Conservation (phyloP, 345 rosid species). For the Boechera divaricarpa region DNA sequence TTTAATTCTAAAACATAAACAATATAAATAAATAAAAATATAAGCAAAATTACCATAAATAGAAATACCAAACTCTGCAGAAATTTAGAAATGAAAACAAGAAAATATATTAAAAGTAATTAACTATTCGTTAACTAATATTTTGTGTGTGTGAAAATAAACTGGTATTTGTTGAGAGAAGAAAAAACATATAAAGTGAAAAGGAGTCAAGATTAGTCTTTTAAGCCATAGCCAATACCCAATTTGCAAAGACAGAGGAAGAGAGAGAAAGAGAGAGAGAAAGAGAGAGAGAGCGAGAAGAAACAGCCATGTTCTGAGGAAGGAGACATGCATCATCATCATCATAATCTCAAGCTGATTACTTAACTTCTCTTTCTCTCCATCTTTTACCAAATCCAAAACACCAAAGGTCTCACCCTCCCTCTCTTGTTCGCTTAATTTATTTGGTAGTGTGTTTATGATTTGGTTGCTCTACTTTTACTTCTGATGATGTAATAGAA, state of each 20-base stretch:
- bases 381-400: slow-evolving; percentile 38
- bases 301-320: slow-evolving; percentile 49
- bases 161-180: not conserved
- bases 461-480: slow-evolving; percentile 34
- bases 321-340: slow-evolving; percentile 49
- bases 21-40: not conserved
- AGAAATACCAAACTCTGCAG: not conserved
- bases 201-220: slow-evolving; percentile 42
- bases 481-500: slow-evolving; percentile 10
- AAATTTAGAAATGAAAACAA: not conserved
- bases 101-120: not conserved
- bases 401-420: slow-evolving; percentile 41
- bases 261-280: slow-evolving; percentile 29
- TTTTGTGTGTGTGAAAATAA: not conserved
- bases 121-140: not conserved
- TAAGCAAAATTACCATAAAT: not conserved
- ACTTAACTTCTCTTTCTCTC: slow-evolving; percentile 42
- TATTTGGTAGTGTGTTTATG: slow-evolving; percentile 31
- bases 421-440: slow-evolving; percentile 7
- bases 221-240: slow-evolving; percentile 47
- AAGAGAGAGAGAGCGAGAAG: slow-evolving; percentile 29
- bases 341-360: slow-evolving; percentile 36
- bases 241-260: slow-evolving; percentile 42
- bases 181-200: slow-evolving; percentile 4
- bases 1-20: not conserved